Percentiles rank a stretch among this genome's conserved stretches.
Evolutionary conservation across 176 grass and related monocot genomes (phyloP).

Genomic region (Eleusine coracana): DNA sequence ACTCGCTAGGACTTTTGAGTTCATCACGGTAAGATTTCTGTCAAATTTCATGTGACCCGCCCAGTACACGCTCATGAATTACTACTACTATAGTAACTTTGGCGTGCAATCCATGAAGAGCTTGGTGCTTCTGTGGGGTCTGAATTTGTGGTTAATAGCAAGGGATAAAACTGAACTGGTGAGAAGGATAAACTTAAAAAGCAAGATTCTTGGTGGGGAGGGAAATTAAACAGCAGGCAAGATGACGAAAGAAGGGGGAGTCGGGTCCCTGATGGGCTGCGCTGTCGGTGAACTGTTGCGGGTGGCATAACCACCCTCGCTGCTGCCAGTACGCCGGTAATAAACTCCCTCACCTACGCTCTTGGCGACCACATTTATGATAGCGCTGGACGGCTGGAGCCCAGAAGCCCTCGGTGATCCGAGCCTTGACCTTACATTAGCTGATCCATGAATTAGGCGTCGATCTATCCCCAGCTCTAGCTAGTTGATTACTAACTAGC

Average conservation of each 20-base stretch:
- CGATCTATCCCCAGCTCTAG: constrained; percentile 22
- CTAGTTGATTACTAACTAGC: neutral
- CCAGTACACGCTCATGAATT: neutral
- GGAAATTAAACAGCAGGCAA: neutral
- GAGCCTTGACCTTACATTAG: neutral
- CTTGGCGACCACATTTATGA: constrained; percentile 63
- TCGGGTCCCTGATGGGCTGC: constrained; percentile 33
- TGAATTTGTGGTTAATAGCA: neutral
- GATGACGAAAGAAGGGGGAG: neutral
- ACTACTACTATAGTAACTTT: constrained; percentile 14
- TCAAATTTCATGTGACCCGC: neutral
- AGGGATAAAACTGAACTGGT: constrained; percentile 29
- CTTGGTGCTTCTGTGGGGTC: constrained; percentile 22
- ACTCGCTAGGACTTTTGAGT: neutral
- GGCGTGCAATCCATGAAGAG: neutral
- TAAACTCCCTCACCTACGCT: constrained; percentile 81
- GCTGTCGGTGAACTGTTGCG: constrained; percentile 67
- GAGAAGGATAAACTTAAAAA: neutral
- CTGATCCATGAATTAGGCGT: constrained; percentile 2
- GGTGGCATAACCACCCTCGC: constrained; percentile 51
- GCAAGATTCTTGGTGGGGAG: neutral
- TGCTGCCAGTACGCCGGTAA: constrained; percentile 57
- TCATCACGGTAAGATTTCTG: constrained; percentile 9
- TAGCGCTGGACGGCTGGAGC: neutral
- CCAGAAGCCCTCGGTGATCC: neutral